Percentiles rank a stretch among this genome's conserved stretches.
phyloP scores from a whole-genome alignment of 2,329 filamentous ascomycete genomes.

The Talaromyces albobiverticillius region DNA sequence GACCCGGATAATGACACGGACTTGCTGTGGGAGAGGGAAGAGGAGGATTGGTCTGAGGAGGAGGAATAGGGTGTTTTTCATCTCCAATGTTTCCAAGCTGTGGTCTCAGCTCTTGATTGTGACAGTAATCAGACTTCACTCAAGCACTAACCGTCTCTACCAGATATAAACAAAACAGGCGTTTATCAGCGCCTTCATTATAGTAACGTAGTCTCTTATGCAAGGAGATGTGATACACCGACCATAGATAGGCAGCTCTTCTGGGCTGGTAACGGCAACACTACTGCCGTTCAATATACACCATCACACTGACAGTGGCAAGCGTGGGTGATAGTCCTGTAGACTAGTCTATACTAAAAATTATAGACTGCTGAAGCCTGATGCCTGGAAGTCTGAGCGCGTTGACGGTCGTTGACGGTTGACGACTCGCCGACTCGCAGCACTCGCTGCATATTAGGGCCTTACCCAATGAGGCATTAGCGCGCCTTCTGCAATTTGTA shows the following conservation, averaged over 20 bases:
- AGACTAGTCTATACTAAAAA: no score
- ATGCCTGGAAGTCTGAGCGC: neutral
- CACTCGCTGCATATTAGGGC: neutral
- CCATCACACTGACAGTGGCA: no score
- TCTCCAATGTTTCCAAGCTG: neutral
- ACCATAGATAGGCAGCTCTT: no score
- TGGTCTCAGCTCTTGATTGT: neutral
- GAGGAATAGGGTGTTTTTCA: neutral
- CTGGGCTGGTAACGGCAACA: no score
- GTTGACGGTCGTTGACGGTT: no score
- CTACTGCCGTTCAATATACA: no score
- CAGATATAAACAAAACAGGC: neutral
- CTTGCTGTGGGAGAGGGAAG: conserved; percentile 2
- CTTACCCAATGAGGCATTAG: conserved; percentile 12
- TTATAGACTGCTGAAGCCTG: no score
- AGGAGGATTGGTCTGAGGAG: conserved; percentile 10
- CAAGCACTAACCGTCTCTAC: neutral
- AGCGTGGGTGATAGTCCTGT: no score
- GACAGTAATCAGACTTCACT: neutral
- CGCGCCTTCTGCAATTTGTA: conserved; percentile 3
- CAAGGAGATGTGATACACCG: neutral
- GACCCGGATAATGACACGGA: conserved; percentile 3
- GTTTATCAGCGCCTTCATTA: neutral
- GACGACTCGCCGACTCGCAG: no score
- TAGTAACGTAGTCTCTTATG: neutral